Evolutionary conservation across 495 filamentous ascomycete genomes (phyloP).

Genomic region (Neurospora sp.): DNA sequence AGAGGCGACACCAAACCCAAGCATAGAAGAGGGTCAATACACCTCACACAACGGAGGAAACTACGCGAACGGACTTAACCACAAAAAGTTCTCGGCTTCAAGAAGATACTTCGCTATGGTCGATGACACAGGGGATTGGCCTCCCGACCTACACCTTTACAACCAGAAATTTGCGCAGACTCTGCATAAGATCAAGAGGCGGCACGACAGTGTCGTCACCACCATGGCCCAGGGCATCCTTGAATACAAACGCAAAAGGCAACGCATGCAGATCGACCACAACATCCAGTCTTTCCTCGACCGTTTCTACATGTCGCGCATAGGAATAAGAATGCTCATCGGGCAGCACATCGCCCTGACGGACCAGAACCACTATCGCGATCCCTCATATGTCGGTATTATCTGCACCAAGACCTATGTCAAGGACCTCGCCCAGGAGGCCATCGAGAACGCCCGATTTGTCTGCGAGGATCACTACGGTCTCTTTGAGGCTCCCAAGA

Average conservation of each 20-base stretch:
- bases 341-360: conserved; percentile 96
- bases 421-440: conserved; percentile 87
- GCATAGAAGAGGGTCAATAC: conserved; percentile 79
- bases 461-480: conserved; percentile 99
- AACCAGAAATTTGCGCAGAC: conserved; percentile 81
- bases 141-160: conserved; percentile 87
- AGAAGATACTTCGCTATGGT: conserved; percentile 86
- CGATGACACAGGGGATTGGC: conserved; percentile 84
- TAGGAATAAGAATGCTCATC: conserved; percentile 97
- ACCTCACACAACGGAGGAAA: conserved; percentile 51
- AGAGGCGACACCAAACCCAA: conserved; percentile 80
- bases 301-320: conserved; percentile 99
- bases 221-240: conserved; percentile 91
- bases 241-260: conserved; percentile 92
- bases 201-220: conserved; percentile 94
- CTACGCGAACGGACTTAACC: conserved; percentile 14
- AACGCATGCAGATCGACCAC: conserved; percentile 96
- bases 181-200: conserved; percentile 82
- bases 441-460: conserved; percentile 95
- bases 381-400: conserved; percentile 92
- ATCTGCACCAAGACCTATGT: conserved; percentile 99
- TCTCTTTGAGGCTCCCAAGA: conserved; percentile 91
- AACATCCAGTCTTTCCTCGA: conserved; percentile 95
- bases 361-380: conserved; percentile 75
- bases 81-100: conserved; percentile 39